Conservation (phyloP, 1,139 yeast species). For the Zygosaccharomyces sapae region DNA sequence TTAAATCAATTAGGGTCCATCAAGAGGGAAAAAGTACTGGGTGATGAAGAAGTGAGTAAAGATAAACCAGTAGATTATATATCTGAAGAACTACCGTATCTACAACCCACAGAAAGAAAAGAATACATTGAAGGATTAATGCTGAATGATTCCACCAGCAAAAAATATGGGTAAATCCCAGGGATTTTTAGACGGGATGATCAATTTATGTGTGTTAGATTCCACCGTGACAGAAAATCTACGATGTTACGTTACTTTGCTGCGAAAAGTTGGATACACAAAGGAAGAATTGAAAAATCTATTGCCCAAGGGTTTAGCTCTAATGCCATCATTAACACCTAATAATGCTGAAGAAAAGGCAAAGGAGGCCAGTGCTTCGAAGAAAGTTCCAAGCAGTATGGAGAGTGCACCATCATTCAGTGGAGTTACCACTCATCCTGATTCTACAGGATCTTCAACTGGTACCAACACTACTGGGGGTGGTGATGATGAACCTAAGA, state of each 20-base stretch:
- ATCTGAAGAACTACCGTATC: conserved; percentile 24
- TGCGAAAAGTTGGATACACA: conserved; percentile 19
- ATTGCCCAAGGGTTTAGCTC: conserved; percentile 10
- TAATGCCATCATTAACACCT: background rate
- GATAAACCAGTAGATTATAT: conserved; percentile 21
- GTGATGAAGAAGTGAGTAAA: conserved; percentile 13
- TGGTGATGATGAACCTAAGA: conserved; percentile 25
- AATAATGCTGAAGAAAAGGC: conserved; percentile 8
- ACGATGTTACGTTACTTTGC: conserved; percentile 17
- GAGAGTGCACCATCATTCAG: conserved; percentile 10
- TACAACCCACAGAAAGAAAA: conserved; percentile 26
- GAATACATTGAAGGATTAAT: conserved; percentile 23
- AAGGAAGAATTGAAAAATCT: conserved; percentile 12
- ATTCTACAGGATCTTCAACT: background rate
- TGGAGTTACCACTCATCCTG: background rate
- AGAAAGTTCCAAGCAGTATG: conserved; percentile 7
- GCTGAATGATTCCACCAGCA: conserved; percentile 10
- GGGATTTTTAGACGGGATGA: conserved; percentile 22
- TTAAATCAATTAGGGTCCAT: conserved; percentile 26
- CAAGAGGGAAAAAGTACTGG: conserved; percentile 16
- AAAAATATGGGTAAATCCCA: conserved; percentile 14
- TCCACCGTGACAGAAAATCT: conserved; percentile 27
- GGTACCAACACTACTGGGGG: conserved; percentile 5
- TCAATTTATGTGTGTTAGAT: conserved; percentile 28
- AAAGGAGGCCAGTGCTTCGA: conserved; percentile 2